Evolutionary conservation across 2,329 filamentous ascomycete species (phyloP), one percentile per base, ranked within the genome.

Genomic region (Alternaria novae-zelandiae): DNA sequence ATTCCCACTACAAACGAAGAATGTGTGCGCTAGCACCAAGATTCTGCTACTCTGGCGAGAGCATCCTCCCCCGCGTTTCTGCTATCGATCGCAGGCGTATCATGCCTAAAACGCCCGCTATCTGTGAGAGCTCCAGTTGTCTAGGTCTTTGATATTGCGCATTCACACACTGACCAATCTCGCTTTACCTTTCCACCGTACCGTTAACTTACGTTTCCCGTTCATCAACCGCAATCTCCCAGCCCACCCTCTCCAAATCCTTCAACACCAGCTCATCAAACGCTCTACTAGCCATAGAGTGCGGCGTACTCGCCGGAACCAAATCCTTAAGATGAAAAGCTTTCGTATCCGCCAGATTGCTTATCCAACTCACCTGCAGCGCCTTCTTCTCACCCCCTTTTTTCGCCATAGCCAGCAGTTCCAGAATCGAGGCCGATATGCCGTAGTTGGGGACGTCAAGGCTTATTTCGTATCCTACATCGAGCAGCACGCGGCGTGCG

Each of bases 141-240:
- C n/a, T n/a, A n/a, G n/a, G n/a, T n/a, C n/a, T n/a, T n/a, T n/a
- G n/a, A n/a, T n/a, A n/a, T n/a, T n/a, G n/a, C n/a, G n/a, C n/a
- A n/a, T n/a, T n/a, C n/a, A n/a, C n/a, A n/a, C n/a, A n/a, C n/a
- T n/a, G n/a, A n/a, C n/a, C n/a, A n/a, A n/a, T 30, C 2, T 3
- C 5, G 6, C 28, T 32, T 12, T 3, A 13, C 28, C 0, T 32
- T 13, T 2, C 30, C 12, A 6, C 2, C 3, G 30, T 32, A 32
- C 30, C 30, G 0, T 2, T 3, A 32, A 36, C 0, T 36, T 5
- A 36, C 13, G 1, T 5, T 4, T 4, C 30, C 30, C 4, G 0
- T 8, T 36, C 32, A 4, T 3, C 36, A 11, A 41, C 1, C 36
- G 4, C 2, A 11, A 41, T 17, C 15, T 41, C 36, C 36, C n/a